Evolutionary conservation across 495 filamentous ascomycete species (phyloP).

Genomic region (Podospora anserina): DNA sequence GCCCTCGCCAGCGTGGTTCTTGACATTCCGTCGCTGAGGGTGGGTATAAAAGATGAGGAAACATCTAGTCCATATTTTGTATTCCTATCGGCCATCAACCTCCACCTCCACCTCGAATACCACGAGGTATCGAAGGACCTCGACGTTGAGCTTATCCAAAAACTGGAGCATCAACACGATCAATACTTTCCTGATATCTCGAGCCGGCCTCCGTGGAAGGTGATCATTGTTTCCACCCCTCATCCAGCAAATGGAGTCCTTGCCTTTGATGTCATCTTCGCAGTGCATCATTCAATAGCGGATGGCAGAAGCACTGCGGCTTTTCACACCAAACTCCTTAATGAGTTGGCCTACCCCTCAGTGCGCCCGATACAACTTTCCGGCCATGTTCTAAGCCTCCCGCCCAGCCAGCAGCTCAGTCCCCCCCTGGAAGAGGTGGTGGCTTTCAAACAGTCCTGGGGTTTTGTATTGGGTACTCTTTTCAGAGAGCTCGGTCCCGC

Average conservation of each 20-base stretch:
- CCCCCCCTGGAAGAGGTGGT: constrained; percentile 28
- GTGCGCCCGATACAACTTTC: constrained; percentile 9
- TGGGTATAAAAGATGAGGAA: constrained; percentile 34
- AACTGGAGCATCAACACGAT: constrained; percentile 29
- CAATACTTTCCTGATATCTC: constrained; percentile 23
- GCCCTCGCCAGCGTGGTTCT: constrained; percentile 35
- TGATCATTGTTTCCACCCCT: constrained; percentile 24
- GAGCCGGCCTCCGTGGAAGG: constrained; percentile 33
- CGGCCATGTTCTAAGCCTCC: constrained; percentile 17
- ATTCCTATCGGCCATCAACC: constrained; percentile 26
- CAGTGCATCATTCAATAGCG: constrained; percentile 33
- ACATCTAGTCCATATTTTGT: constrained; percentile 30
- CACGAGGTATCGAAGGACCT: background rate
- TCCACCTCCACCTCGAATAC: constrained; percentile 33
- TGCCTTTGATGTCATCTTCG: constrained; percentile 32
- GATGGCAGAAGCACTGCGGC: constrained; percentile 36
- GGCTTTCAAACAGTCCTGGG: constrained; percentile 27
- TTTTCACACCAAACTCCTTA: constrained; percentile 35
- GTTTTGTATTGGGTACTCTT: constrained; percentile 24
- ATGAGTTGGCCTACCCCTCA: constrained; percentile 21
- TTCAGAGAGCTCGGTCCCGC: constrained; percentile 24
- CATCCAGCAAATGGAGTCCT: background rate
- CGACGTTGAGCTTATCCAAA: constrained; percentile 12
- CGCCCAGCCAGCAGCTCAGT: background rate
- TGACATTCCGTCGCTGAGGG: constrained; percentile 29